Conservation (phyloP, 2,329 filamentous ascomycete genomes). For the Pseudopyrenochaeta lycopersici region DNA sequence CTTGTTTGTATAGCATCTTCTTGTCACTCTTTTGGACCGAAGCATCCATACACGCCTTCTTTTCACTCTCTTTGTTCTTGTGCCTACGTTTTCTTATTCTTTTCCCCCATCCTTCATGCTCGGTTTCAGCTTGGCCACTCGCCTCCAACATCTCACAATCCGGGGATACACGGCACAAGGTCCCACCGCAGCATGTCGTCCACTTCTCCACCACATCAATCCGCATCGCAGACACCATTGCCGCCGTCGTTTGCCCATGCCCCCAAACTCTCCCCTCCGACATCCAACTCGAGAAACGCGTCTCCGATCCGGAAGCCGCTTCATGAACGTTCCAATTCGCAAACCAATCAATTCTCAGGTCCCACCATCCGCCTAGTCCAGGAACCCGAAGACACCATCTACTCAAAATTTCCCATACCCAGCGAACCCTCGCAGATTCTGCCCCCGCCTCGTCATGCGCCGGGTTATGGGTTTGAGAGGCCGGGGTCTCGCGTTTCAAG, state of each 20-base stretch:
- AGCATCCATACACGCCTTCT: constrained; percentile 27
- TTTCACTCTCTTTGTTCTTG: constrained; percentile 20
- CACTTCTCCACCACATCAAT: constrained; percentile 28
- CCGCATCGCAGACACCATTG: constrained; percentile 34
- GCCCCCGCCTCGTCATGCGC: constrained; percentile 48
- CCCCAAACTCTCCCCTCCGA: constrained; percentile 42
- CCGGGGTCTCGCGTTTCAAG: constrained; percentile 52
- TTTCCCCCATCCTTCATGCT: constrained; percentile 41
- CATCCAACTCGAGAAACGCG: constrained; percentile 33
- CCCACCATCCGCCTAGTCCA: constrained; percentile 54
- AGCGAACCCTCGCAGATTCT: constrained; percentile 51
- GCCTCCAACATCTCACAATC: constrained; percentile 30
- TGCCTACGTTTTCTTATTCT: constrained; percentile 18
- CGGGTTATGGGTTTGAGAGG: constrained; percentile 50
- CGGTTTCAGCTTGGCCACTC: constrained; percentile 32
- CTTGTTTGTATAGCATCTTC: constrained; percentile 45
- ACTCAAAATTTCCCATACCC: constrained; percentile 52
- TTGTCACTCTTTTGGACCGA: constrained; percentile 43
- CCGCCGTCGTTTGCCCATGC: constrained; percentile 38
- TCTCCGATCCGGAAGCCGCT: constrained; percentile 48
- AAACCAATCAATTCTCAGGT: constrained; percentile 47
- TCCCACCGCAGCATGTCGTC: constrained; percentile 42
- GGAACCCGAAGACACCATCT: constrained; percentile 45
- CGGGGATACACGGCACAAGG: constrained; percentile 29
- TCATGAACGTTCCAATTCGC: constrained; percentile 50